These are phyloP conservation scores for Plasmodium billcollinsi DNA, from an alignment of 169 alveolate genomes.

Conservation along the genomic window DNA sequence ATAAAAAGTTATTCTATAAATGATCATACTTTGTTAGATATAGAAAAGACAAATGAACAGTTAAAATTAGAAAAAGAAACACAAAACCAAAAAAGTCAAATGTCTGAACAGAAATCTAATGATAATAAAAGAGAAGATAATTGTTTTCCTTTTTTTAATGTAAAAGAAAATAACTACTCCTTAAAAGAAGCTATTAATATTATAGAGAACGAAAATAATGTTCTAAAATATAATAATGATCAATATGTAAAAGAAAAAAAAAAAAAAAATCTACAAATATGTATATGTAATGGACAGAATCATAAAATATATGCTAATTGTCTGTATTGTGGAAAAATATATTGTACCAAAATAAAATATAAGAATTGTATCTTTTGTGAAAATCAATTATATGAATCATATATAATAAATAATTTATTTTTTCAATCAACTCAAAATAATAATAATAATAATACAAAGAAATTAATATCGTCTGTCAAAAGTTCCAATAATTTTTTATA, in stretches of 20 bases:
- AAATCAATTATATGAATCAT: slow-evolving; percentile 19
- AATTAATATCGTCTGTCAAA: slow-evolving; percentile 10
- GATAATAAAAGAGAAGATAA: slow-evolving; percentile 11
- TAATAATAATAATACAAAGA: slow-evolving; percentile 8
- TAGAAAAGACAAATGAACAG: background rate
- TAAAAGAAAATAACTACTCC: slow-evolving; percentile 35
- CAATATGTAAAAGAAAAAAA: slow-evolving; percentile 8
- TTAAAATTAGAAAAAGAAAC: background rate
- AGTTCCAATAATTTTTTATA: slow-evolving; percentile 22
- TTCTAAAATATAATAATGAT: background rate
- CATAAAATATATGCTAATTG: slow-evolving; percentile 67
- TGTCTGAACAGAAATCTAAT: background rate
- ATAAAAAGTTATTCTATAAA: background rate
- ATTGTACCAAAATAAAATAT: slow-evolving; percentile 62
- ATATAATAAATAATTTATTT: slow-evolving; percentile 14
- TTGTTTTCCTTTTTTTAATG: slow-evolving; percentile 40
- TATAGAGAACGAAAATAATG: slow-evolving; percentile 21
- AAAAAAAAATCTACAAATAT: slow-evolving; percentile 44
- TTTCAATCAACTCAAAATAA: background rate
- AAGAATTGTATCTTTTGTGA: slow-evolving; percentile 54
- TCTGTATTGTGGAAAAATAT: slow-evolving; percentile 56
- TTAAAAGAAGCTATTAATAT: slow-evolving; percentile 33
- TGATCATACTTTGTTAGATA: background rate
- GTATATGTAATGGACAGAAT: slow-evolving; percentile 46
- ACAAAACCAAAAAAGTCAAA: background rate